Base-by-base conservation (phyloP, 148 eudicot species). In the Cornus kousa region DNA sequence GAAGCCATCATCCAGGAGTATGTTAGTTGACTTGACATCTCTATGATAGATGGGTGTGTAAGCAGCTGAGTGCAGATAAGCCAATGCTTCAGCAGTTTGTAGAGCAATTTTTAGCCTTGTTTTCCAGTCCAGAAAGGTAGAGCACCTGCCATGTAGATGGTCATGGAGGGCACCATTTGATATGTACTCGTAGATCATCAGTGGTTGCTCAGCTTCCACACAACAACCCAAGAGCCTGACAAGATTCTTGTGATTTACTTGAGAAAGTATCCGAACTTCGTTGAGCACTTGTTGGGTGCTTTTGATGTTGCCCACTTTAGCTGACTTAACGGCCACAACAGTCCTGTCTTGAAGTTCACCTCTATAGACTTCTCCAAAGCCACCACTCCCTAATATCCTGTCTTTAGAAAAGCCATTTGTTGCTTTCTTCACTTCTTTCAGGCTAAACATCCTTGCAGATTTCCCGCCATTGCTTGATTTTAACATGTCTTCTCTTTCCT, bases 1-100 rank as follows among this genome's bases (percentile, higher is more conserved):
- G 77, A 75, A 77, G 0, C 71, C 74, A n/a, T 80, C 77, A 12
- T 85, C 88, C 62, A 85, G 68, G 59, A 85, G 88, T 82, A 85
- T 85, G n/a, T 85, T 85, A 20, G 79, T 80, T 4, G 88, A 85
- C 79, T 85, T 85, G 46, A 85, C 81, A 77, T 85, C 88, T 77
- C 88, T 64, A 37, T 85, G 88, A 66, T 79, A 82, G 50, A 85
- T 80, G 13, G 88, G 88, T 11, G 85, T 73, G 12, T 82, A 48
- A 79, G 85, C 82, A 24, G 80, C 77, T 0, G 83, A 80, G 67
- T 82, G 88, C 33, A 85, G 83, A 76, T 85, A 85, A 13, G 81
- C 85, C 75, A 85, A 70, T 77, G 85, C 88, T 77, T 79, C 88
- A 31, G 88, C 85, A 3, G 85, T 85, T 80, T 85, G 85, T 66